Evolutionary conservation across 2,329 filamentous ascomycete genomes (phyloP).

Genomic region (Onygenales sp.): DNA sequence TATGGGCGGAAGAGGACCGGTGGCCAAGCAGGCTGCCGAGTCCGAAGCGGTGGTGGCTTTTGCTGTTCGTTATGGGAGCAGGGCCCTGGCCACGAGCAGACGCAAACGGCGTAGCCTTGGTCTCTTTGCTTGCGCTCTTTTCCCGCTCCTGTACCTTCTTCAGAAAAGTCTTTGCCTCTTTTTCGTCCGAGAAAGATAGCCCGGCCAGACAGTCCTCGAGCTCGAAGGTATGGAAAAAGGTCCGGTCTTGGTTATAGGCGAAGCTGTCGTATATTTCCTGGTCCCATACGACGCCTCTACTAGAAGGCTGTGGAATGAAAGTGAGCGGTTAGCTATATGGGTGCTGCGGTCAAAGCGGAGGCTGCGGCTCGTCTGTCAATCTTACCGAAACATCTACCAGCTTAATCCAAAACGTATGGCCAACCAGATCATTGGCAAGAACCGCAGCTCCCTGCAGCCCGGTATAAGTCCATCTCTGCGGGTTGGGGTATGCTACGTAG

Average conservation of each 20-base stretch:
- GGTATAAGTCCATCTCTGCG: slow-evolving; percentile 82
- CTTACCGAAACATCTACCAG: slow-evolving; percentile 90
- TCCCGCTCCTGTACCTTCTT: slow-evolving; percentile 96
- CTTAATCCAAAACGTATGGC: slow-evolving; percentile 95
- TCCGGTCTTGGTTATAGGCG: slow-evolving; percentile 90
- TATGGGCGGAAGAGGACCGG: slow-evolving; percentile 36
- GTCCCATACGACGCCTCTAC: slow-evolving; percentile 86
- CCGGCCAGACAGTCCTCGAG: slow-evolving; percentile 84
- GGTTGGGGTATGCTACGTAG: slow-evolving; percentile 84
- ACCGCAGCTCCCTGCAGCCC: slow-evolving; percentile 87
- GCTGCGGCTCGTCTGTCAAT: slow-evolving; percentile 10
- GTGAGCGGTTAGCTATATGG: background rate
- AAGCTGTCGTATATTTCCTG: slow-evolving; percentile 97
- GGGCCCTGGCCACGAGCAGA: slow-evolving; percentile 40
- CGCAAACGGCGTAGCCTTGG: slow-evolving; percentile 64
- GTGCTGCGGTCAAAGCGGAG: background rate
- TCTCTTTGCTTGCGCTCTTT: slow-evolving; percentile 88
- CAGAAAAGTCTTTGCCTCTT: slow-evolving; percentile 91
- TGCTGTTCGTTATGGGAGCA: slow-evolving; percentile 33
- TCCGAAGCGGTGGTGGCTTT: slow-evolving; percentile 41
- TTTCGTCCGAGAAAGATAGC: slow-evolving; percentile 90
- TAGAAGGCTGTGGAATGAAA: slow-evolving; percentile 48
- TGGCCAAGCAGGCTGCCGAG: slow-evolving; percentile 43
- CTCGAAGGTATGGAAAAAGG: slow-evolving; percentile 97
- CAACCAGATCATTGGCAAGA: slow-evolving; percentile 85